Conservation (phyloP, 768 basidiomycete genomes). For the Lenzites betulinus region DNA sequence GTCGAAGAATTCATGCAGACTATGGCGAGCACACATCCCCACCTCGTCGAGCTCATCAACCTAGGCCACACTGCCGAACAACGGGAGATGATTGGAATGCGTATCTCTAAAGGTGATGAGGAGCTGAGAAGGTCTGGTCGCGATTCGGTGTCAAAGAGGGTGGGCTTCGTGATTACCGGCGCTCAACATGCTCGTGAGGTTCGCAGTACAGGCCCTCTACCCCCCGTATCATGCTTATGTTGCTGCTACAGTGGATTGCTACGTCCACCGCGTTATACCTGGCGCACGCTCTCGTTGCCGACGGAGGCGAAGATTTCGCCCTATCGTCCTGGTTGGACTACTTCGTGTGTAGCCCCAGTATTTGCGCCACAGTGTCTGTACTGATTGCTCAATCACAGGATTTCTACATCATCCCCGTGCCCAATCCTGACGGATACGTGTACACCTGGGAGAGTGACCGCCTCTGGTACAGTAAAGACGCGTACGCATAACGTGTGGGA, state of each 20-base stretch:
- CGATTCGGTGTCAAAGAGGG: conserved; percentile 14
- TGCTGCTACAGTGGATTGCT: conserved; percentile 67
- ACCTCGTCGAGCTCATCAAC: conserved; percentile 44
- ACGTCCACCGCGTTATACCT: conserved; percentile 73
- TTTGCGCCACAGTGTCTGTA: not conserved
- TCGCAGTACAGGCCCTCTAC: conserved; percentile 25
- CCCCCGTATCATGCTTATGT: not conserved
- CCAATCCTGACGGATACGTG: conserved; percentile 74
- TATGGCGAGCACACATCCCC: conserved; percentile 48
- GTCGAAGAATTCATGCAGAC: conserved; percentile 53
- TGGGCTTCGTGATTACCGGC: conserved; percentile 66
- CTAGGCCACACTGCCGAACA: conserved; percentile 63
- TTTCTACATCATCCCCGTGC: conserved; percentile 67
- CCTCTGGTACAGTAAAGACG: conserved; percentile 48
- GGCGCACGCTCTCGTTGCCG: conserved; percentile 65
- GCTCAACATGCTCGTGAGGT: conserved; percentile 81
- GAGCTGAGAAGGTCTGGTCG: conserved; percentile 10
- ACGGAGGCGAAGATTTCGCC: conserved; percentile 48
- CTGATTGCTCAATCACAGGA: conserved; percentile 38
- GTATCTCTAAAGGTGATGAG: conserved; percentile 41
- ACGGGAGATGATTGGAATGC: conserved; percentile 56
- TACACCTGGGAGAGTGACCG: conserved; percentile 74
- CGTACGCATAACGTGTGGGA: not conserved
- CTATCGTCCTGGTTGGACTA: conserved; percentile 51
- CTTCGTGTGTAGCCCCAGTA: conserved; percentile 42